Conservation (phyloP, 805 yeast genomes). For the Suhomyces emberorum region DNA sequence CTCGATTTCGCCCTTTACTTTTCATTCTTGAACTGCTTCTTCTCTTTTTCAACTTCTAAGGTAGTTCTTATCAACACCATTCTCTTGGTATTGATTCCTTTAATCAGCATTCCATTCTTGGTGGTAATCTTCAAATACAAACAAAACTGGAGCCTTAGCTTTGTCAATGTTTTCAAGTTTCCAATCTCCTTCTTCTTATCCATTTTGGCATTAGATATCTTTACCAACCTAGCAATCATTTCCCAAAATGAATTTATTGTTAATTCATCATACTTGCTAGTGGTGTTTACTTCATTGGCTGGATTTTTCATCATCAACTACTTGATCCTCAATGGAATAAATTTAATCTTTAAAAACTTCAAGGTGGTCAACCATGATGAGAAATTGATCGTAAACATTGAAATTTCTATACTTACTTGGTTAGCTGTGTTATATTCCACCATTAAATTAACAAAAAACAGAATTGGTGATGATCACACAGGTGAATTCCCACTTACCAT, state of each 20-base stretch:
- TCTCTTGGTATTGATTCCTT: constrained; percentile 53
- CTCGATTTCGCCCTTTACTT: constrained; percentile 54
- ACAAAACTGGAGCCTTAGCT: constrained; percentile 43
- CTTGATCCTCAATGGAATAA: constrained; percentile 46
- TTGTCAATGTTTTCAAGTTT: constrained; percentile 47
- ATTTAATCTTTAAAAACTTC: constrained; percentile 28
- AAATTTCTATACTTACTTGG: constrained; percentile 60
- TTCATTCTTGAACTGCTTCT: constrained; percentile 58
- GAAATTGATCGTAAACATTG: constrained; percentile 55
- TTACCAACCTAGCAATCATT: constrained; percentile 16
- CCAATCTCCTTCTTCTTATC: constrained; percentile 58
- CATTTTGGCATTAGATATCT: constrained; percentile 23
- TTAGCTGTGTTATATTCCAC: constrained; percentile 41
- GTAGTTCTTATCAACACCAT: constrained; percentile 52
- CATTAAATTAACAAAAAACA: constrained; percentile 47
- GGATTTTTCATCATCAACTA: constrained; percentile 54
- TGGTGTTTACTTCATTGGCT: constrained; percentile 39
- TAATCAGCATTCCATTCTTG: constrained; percentile 46
- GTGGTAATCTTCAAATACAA: constrained; percentile 44
- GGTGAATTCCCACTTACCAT: constrained; percentile 52
- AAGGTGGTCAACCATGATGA: constrained; percentile 45
- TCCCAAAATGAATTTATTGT: constrained; percentile 31
- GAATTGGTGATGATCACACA: constrained; percentile 41
- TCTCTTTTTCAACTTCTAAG: constrained; percentile 51
- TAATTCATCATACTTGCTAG: constrained; percentile 40